Evolutionary conservation across 1,139 yeast species (phyloP).

Genomic region (Yamadazyma sp.): DNA sequence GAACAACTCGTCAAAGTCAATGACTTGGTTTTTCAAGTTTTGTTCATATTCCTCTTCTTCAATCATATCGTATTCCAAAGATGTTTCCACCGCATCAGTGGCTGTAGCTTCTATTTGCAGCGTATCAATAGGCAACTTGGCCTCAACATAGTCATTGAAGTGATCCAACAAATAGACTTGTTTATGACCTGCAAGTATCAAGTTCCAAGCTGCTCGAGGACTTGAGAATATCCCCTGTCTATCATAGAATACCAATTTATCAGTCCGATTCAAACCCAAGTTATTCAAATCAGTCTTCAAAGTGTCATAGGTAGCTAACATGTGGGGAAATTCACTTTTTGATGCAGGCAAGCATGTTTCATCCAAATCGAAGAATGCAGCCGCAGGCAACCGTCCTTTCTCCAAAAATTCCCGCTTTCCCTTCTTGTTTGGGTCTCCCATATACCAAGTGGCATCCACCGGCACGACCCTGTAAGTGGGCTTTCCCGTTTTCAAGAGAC

Average conservation of each 20-base stretch:
- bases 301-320: slow-evolving; percentile 65
- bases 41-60: slow-evolving; percentile 22
- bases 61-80: slow-evolving; percentile 15
- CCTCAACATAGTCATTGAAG: slow-evolving; percentile 49
- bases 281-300: slow-evolving; percentile 56
- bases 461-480: slow-evolving; percentile 51
- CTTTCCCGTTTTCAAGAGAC: slow-evolving; percentile 10
- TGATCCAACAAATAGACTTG: slow-evolving; percentile 63
- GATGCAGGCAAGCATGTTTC: slow-evolving; percentile 52
- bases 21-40: slow-evolving; percentile 49
- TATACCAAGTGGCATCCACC: slow-evolving; percentile 89
- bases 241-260: slow-evolving; percentile 80
- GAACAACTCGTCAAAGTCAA: slow-evolving; percentile 62
- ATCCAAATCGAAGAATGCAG: slow-evolving; percentile 83
- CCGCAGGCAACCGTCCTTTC: slow-evolving; percentile 58
- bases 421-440: slow-evolving; percentile 69
- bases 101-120: slow-evolving; percentile 17
- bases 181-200: slow-evolving; percentile 73
- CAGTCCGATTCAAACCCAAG: slow-evolving; percentile 47
- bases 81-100: slow-evolving; percentile 21
- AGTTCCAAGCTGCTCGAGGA: slow-evolving; percentile 91
- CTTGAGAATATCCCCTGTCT: slow-evolving; percentile 80
- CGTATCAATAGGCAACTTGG: slow-evolving; percentile 26
- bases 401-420: slow-evolving; percentile 58
- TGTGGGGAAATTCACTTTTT: slow-evolving; percentile 83